phyloP scores from a whole-genome alignment of 2,329 filamentous ascomycete genomes.

The Gremmenia infestans region DNA sequence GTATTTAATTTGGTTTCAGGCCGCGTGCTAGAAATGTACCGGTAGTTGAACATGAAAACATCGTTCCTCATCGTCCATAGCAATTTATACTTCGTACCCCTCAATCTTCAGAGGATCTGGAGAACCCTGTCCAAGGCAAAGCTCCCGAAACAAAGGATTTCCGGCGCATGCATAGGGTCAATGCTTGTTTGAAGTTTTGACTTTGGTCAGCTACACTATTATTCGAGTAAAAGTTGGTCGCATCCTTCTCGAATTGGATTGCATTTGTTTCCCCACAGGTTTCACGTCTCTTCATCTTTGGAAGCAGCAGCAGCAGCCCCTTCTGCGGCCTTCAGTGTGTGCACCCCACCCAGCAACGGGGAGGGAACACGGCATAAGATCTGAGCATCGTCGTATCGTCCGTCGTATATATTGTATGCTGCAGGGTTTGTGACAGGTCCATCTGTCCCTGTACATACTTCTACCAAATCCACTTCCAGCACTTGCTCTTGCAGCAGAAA shows the following conservation, averaged over 20 bases:
- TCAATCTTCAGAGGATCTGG: background rate
- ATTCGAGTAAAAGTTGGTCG: constrained; percentile 1
- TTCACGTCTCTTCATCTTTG: constrained; percentile 9
- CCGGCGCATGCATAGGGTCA: background rate
- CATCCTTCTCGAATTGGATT: constrained; percentile 1
- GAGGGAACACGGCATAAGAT: background rate
- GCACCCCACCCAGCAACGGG: background rate
- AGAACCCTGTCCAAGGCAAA: background rate
- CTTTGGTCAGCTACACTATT: background rate
- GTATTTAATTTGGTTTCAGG: background rate
- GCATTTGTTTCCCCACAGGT: constrained; percentile 12
- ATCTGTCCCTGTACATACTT: background rate
- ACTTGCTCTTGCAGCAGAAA: background rate
- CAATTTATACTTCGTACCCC: background rate
- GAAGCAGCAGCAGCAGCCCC: background rate
- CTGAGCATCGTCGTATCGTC: no score
- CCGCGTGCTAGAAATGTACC: background rate
- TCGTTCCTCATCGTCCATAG: background rate
- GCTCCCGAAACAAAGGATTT: background rate
- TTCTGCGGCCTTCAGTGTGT: constrained; percentile 3
- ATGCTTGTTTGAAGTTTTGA: background rate
- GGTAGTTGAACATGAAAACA: no score
- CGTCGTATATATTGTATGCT: background rate
- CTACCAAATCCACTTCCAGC: background rate
- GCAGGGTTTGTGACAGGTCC: background rate